Evolutionary conservation across 192 early-diverging fungal genomes (phyloP).

Genomic region (Obelidium mucronatum): DNA sequence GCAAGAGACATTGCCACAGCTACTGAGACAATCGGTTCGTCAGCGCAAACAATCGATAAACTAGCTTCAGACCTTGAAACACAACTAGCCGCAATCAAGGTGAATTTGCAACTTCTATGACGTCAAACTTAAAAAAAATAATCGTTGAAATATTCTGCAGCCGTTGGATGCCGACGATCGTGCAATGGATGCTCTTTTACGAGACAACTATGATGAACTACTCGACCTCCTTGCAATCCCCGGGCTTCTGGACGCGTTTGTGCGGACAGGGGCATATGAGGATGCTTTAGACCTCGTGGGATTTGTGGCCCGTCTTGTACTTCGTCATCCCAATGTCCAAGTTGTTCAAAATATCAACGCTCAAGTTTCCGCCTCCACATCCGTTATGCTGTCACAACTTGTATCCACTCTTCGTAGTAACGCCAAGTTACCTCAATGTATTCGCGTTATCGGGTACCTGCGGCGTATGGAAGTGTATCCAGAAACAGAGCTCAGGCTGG

Average conservation of each 20-base stretch:
- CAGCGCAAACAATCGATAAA: too few species aligned
- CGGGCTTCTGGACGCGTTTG: constrained; percentile 80
- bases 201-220: constrained; percentile 49
- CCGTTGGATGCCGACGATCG: constrained; percentile 49
- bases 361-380: constrained; percentile 61
- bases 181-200: constrained; percentile 15
- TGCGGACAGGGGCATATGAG: constrained; percentile 81
- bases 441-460: constrained; percentile 81
- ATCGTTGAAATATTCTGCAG: background rate
- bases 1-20: constrained; percentile 39
- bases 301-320: constrained; percentile 64
- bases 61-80: too few species aligned
- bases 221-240: constrained; percentile 82
- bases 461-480: constrained; percentile 73
- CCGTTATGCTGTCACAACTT: constrained; percentile 73
- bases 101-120: background rate
- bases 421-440: constrained; percentile 77
- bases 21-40: too few species aligned
- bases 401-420: constrained; percentile 70
- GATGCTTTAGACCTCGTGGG: constrained; percentile 83
- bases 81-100: too few species aligned
- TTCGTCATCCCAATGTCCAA: constrained; percentile 63
- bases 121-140: background rate
- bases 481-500: constrained; percentile 74
- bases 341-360: constrained; percentile 66